Evolutionary conservation across 306 rosid species (phyloP).

Genomic region (Neltuma alba): DNA sequence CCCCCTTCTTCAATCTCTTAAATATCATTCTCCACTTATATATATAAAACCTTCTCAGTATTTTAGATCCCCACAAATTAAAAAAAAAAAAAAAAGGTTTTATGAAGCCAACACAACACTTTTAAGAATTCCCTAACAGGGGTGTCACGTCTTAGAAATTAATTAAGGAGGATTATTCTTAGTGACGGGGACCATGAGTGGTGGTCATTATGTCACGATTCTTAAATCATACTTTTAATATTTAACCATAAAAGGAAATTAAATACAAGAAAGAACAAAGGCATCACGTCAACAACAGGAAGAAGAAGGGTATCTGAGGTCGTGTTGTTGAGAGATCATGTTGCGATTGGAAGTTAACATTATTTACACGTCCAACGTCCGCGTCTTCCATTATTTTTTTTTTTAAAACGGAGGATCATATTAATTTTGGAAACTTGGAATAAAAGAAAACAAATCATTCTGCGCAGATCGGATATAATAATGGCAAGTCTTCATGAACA

Average conservation of each 20-base stretch:
- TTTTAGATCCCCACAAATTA: background rate
- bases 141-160: constrained; percentile 1
- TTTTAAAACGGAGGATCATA: background rate
- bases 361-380: background rate
- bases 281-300: background rate
- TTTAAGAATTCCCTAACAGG: background rate
- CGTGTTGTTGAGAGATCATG: background rate
- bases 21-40: background rate
- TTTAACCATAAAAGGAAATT: background rate
- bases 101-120: constrained; percentile 21
- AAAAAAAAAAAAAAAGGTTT: no score
- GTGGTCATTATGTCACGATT: background rate
- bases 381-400: background rate
- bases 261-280: background rate
- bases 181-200: constrained; percentile 23
- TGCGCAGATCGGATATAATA: background rate
- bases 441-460: background rate
- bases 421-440: background rate
- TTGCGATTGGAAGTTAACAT: background rate
- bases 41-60: background rate
- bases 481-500: constrained; percentile 6
- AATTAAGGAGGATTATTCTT: constrained; percentile 25
- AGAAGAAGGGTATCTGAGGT: background rate
- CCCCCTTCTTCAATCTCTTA: constrained; percentile 40
- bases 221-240: background rate